phyloP scores from a whole-genome alignment of 345 rosid species.

The Draba incana region DNA sequence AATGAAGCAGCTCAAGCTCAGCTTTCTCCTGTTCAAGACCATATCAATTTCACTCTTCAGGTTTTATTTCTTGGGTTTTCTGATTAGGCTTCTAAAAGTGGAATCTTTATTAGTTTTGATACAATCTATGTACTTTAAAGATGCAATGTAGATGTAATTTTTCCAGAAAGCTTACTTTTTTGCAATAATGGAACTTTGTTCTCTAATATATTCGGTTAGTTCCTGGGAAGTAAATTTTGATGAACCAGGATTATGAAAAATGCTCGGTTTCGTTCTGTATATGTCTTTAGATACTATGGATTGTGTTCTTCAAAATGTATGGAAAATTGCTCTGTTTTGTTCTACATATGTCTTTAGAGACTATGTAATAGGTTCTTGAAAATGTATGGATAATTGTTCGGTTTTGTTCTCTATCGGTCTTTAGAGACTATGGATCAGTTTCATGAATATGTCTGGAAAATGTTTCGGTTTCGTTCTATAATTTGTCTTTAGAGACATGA shows the following conservation, averaged over 20 bases:
- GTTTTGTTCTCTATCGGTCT: too few species aligned
- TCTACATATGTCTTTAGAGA: neutral
- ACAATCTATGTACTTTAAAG: neutral
- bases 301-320: too few species aligned
- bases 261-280: too few species aligned
- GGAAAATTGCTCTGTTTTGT: too few species aligned
- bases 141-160: neutral
- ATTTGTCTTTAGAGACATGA: neutral
- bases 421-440: neutral
- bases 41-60: conserved; percentile 92
- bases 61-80: conserved; percentile 27
- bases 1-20: conserved; percentile 76
- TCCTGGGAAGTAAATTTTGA: neutral
- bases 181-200: neutral
- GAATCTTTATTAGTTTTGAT: neutral
- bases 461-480: neutral
- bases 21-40: conserved; percentile 80
- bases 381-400: neutral
- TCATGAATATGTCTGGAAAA: neutral
- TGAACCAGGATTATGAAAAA: neutral
- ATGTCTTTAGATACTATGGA: neutral
- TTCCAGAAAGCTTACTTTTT: neutral
- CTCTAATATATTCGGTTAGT: neutral
- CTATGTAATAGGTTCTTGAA: neutral
- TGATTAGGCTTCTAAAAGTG: conserved; percentile 24